Evolutionary conservation across 768 basidiomycete genomes (phyloP).

Genomic region (Rhodotorula kratochvilovae): DNA sequence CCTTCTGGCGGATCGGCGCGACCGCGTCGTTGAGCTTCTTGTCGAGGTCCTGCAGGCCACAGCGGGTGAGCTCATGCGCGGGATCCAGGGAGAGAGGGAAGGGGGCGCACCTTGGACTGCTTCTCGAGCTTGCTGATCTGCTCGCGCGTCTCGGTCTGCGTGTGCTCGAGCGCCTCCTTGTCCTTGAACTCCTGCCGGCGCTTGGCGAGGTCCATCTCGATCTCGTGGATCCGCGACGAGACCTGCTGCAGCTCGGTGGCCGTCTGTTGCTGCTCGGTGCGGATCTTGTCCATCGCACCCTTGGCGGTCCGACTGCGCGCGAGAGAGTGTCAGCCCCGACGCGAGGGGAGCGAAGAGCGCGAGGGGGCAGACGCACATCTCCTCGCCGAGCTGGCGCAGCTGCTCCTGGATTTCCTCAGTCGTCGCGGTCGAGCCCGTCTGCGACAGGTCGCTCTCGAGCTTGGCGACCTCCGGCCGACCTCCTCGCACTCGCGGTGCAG

Average conservation of each 20-base stretch:
- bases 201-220: slow-evolving; percentile 33
- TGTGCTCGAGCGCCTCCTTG: slow-evolving; percentile 35
- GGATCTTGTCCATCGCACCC: slow-evolving; percentile 28
- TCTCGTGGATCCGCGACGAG: slow-evolving; percentile 24
- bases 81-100: background rate
- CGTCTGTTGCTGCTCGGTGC: slow-evolving; percentile 23
- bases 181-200: slow-evolving; percentile 38
- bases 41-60: slow-evolving; percentile 34
- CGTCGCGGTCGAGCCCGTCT: slow-evolving; percentile 73
- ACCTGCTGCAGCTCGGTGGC: slow-evolving; percentile 15
- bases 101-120: slow-evolving; percentile 58
- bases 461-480: slow-evolving; percentile 60
- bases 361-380: slow-evolving; percentile 57
- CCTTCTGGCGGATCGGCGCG: slow-evolving; percentile 36
- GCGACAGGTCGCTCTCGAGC: slow-evolving; percentile 65
- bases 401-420: slow-evolving; percentile 79
- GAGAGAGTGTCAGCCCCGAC: slow-evolving; percentile 48
- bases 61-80: background rate
- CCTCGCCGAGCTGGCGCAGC: slow-evolving; percentile 59
- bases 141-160: slow-evolving; percentile 49
- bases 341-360: background rate
- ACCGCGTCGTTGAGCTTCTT: slow-evolving; percentile 32
- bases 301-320: slow-evolving; percentile 54
- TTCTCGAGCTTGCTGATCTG: slow-evolving; percentile 62
- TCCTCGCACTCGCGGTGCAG: slow-evolving; percentile 52